Evolutionary conservation across 2,329 filamentous ascomycete species (phyloP).

Genomic region (Chaetomium strumarium): DNA sequence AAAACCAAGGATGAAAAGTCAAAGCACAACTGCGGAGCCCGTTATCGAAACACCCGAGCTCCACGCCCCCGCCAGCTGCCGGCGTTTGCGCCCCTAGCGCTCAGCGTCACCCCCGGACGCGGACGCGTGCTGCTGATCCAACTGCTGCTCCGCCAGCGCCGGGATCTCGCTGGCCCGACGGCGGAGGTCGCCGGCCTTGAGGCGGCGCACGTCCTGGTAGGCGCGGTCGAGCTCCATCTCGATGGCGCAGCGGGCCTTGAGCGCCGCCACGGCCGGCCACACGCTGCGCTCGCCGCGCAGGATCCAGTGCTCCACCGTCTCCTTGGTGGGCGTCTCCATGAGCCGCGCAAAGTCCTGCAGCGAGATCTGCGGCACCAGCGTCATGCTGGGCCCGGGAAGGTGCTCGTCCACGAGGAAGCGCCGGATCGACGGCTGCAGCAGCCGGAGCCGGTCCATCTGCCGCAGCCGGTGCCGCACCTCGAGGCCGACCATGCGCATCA

Average conservation of each 20-base stretch:
- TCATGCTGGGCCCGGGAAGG: conserved; percentile 71
- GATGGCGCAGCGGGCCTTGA: conserved; percentile 75
- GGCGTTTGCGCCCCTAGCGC: no score
- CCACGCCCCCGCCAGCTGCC: no score
- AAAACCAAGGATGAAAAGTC: no score
- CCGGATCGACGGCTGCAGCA: conserved; percentile 64
- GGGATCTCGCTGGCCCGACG: conserved; percentile 17
- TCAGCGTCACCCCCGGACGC: no score
- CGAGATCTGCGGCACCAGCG: conserved; percentile 73
- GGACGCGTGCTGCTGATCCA: not conserved
- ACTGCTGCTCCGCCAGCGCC: not conserved
- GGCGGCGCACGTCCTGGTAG: conserved; percentile 70
- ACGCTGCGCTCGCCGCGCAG: conserved; percentile 77
- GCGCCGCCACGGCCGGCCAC: conserved; percentile 80
- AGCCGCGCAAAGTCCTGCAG: conserved; percentile 68
- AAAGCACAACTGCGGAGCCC: no score
- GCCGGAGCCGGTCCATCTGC: conserved; percentile 71
- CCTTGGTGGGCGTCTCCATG: conserved; percentile 74
- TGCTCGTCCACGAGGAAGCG: conserved; percentile 78
- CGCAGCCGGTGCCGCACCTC: conserved; percentile 76
- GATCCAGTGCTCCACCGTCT: conserved; percentile 79
- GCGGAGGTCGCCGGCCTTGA: conserved; percentile 42
- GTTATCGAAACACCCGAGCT: no score
- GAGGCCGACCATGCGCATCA: conserved; percentile 63
- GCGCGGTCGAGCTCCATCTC: conserved; percentile 83